Evolutionary conservation across 495 filamentous ascomycete genomes (phyloP).

Genomic region (Neurospora africana): DNA sequence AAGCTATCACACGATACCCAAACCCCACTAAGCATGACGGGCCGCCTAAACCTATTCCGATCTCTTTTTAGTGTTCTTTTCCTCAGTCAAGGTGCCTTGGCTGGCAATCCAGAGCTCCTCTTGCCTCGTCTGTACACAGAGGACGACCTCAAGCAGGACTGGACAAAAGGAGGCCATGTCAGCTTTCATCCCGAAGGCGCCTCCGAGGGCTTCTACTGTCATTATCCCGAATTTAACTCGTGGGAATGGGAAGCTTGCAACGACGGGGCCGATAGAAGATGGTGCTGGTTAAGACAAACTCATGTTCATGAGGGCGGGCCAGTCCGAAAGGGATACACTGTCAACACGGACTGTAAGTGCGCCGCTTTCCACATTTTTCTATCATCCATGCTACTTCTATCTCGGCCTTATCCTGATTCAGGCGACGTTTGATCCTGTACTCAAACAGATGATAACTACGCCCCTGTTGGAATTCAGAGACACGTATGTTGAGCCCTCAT

Average conservation of each 20-base stretch:
- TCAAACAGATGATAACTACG: not conserved
- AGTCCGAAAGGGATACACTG: not conserved
- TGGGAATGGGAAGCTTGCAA: slow-evolving; percentile 5
- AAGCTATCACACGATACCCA: not conserved
- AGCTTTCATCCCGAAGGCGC: slow-evolving; percentile 5
- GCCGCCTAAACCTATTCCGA: not conserved
- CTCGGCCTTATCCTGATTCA: not conserved
- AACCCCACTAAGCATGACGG: not conserved
- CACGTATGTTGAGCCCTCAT: not conserved
- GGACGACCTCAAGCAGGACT: not conserved
- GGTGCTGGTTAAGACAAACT: slow-evolving; percentile 5
- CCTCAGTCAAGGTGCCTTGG: no score
- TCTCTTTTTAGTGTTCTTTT: no score
- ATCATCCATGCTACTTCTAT: not conserved
- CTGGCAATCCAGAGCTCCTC: not conserved
- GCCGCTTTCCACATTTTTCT: not conserved
- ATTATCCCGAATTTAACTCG: slow-evolving; percentile 1
- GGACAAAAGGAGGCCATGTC: not conserved
- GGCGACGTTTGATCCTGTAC: not conserved
- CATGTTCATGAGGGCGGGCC: not conserved
- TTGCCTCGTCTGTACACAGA: not conserved
- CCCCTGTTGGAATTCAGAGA: not conserved
- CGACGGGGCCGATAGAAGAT: not conserved
- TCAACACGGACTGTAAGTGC: slow-evolving; percentile 3
- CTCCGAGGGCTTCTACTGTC: slow-evolving; percentile 1